Percentiles rank a stretch among this genome's conserved stretches.
phyloP scores from a whole-genome alignment of 2,329 filamentous ascomycete species.

The Nemania diffusa region DNA sequence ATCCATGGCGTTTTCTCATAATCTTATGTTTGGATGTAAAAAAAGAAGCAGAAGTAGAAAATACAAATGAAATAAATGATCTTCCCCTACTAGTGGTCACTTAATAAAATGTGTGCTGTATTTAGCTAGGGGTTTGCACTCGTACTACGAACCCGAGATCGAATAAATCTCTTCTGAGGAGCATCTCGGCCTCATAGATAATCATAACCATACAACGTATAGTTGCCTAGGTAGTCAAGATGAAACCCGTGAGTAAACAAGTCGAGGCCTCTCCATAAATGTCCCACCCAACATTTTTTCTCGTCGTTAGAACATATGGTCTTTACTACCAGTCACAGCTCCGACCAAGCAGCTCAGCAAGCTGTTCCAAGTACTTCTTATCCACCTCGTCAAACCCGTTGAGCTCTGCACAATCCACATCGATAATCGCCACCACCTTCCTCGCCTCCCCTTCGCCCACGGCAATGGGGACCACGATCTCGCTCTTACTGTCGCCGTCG shows the following conservation, averaged over 20 bases:
- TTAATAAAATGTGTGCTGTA: not conserved
- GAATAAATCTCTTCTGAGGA: too few relatives aligned
- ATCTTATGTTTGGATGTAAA: too few relatives aligned
- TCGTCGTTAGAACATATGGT: not conserved
- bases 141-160: not conserved
- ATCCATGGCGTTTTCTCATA: too few relatives aligned
- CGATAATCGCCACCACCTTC: slow-evolving; percentile 78
- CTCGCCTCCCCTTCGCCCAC: slow-evolving; percentile 46
- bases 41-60: too few relatives aligned
- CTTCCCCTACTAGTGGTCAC: not conserved
- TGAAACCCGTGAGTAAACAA: not conserved
- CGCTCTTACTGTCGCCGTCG: slow-evolving; percentile 78
- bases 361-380: slow-evolving; percentile 69
- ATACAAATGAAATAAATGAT: not conserved
- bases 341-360: slow-evolving; percentile 68
- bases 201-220: not conserved
- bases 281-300: not conserved
- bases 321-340: slow-evolving; percentile 71
- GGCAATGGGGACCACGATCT: slow-evolving; percentile 82
- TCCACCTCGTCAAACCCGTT: slow-evolving; percentile 78
- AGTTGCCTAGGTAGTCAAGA: not conserved
- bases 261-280: not conserved
- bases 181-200: not conserved
- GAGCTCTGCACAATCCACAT: slow-evolving; percentile 77
- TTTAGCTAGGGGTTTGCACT: not conserved